Percentiles rank a stretch among this genome's conserved stretches.
These are phyloP conservation scores for Tylopilus sp. DNA, from an alignment of 768 basidiomycete species.

Conservation along the genomic window DNA sequence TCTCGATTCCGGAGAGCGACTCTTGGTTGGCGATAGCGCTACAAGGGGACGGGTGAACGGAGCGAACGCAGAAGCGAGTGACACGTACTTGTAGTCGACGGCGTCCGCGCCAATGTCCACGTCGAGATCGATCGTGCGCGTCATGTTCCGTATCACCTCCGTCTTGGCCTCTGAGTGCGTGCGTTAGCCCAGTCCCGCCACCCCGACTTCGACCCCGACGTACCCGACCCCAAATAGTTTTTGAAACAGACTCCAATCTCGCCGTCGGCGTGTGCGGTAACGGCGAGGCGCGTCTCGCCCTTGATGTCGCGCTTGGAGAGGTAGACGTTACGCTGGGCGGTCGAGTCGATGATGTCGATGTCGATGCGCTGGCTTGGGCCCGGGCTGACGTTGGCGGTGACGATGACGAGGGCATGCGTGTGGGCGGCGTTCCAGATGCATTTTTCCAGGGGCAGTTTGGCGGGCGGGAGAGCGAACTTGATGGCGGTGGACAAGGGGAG, in stretches of 20 bases:
- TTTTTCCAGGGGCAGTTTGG: conserved; percentile 69
- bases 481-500: conserved; percentile 50
- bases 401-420: conserved; percentile 84
- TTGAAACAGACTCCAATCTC: conserved; percentile 95
- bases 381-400: conserved; percentile 87
- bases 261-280: conserved; percentile 90
- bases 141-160: conserved; percentile 47
- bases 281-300: conserved; percentile 87
- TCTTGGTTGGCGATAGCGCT: conserved; percentile 99
- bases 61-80: neutral
- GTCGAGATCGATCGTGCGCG: conserved; percentile 84
- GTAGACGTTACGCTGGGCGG: conserved; percentile 82
- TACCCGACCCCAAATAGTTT: conserved; percentile 74
- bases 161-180: conserved; percentile 41
- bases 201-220: neutral
- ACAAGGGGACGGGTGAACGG: conserved; percentile 8
- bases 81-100: conserved; percentile 92
- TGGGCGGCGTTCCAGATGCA: conserved; percentile 97
- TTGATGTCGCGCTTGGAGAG: conserved; percentile 85
- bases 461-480: conserved; percentile 79
- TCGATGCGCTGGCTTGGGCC: conserved; percentile 81
- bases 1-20: conserved; percentile 90
- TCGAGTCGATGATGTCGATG: conserved; percentile 91
- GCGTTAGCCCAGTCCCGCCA: neutral
- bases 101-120: conserved; percentile 98